phyloP scores from a whole-genome alignment of 1,284 basidiomycete genomes.

The Mycosarcoma maydis region DNA sequence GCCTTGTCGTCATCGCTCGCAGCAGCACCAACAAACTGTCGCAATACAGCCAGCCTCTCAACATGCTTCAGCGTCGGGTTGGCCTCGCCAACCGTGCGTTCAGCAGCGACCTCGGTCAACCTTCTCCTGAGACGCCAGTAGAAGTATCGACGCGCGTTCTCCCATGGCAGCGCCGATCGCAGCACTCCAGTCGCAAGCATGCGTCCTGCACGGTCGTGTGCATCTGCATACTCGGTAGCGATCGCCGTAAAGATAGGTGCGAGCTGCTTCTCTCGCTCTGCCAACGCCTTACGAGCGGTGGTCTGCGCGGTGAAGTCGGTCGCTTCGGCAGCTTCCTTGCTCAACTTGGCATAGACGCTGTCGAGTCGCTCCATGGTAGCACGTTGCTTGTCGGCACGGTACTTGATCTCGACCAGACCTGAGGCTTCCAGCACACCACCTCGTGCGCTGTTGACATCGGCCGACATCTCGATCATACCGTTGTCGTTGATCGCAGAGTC shows the following conservation, averaged over 20 bases:
- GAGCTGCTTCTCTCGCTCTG: slow-evolving; percentile 82
- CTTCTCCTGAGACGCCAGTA: slow-evolving; percentile 88
- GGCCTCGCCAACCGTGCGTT: slow-evolving; percentile 56
- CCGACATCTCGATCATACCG: slow-evolving; percentile 90
- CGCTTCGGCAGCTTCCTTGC: slow-evolving; percentile 73
- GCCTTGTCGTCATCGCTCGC: slow-evolving; percentile 55
- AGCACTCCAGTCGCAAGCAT: slow-evolving; percentile 95
- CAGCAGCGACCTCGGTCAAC: slow-evolving; percentile 63
- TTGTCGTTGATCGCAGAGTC: slow-evolving; percentile 93
- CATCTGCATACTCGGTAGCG: slow-evolving; percentile 92
- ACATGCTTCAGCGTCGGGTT: slow-evolving; percentile 62
- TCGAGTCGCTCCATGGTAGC: slow-evolving; percentile 94
- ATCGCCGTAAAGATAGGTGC: slow-evolving; percentile 92
- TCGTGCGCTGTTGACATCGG: slow-evolving; percentile 86
- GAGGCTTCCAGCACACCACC: slow-evolving; percentile 95
- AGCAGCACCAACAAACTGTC: slow-evolving; percentile 50
- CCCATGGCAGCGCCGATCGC: slow-evolving; percentile 76
- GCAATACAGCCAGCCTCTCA: slow-evolving; percentile 54
- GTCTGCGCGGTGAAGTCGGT: slow-evolving; percentile 74
- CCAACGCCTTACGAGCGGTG: slow-evolving; percentile 73
- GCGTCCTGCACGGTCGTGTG: slow-evolving; percentile 92
- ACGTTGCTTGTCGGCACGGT: slow-evolving; percentile 79
- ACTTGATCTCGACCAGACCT: slow-evolving; percentile 81
- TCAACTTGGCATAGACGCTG: slow-evolving; percentile 81
- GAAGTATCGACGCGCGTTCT: slow-evolving; percentile 84